Evolutionary conservation across 768 basidiomycete species (phyloP).

Genomic region (Naematelia encephala): DNA sequence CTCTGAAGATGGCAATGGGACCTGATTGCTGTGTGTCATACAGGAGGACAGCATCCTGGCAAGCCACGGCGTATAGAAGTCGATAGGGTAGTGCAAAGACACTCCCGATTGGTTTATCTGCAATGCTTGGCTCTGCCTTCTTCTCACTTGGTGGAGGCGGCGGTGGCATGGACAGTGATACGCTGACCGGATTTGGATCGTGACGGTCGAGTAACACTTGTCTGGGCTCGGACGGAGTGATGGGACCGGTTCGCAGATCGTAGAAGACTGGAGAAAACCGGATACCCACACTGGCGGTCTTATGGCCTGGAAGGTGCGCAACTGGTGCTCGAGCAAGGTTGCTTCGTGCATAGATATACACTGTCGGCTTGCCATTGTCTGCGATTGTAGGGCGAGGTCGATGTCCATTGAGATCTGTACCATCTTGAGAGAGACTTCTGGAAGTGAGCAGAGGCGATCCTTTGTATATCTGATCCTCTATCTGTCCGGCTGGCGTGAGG

Average conservation of each 20-base stretch:
- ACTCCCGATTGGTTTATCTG: slow-evolving; percentile 53
- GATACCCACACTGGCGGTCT: slow-evolving; percentile 91
- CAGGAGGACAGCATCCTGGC: slow-evolving; percentile 90
- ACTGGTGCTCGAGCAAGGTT: slow-evolving; percentile 91
- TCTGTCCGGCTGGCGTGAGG: slow-evolving; percentile 93
- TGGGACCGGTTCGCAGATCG: slow-evolving; percentile 66
- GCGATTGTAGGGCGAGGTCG: slow-evolving; percentile 1
- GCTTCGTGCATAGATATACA: slow-evolving; percentile 92
- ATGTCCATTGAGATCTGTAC: background rate
- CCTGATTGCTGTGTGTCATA: slow-evolving; percentile 96
- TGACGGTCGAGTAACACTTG: slow-evolving; percentile 60
- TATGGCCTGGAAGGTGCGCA: slow-evolving; percentile 92
- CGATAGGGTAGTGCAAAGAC: slow-evolving; percentile 88
- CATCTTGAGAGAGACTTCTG: slow-evolving; percentile 15
- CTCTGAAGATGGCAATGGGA: slow-evolving; percentile 85
- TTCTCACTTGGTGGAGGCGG: slow-evolving; percentile 62
- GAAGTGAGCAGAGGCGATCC: slow-evolving; percentile 36
- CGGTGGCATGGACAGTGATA: slow-evolving; percentile 57
- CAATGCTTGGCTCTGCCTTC: slow-evolving; percentile 15
- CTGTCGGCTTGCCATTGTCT: slow-evolving; percentile 58
- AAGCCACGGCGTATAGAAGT: slow-evolving; percentile 91
- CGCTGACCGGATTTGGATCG: slow-evolving; percentile 47
- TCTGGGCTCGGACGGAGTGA: slow-evolving; percentile 53
- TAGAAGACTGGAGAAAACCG: slow-evolving; percentile 90
- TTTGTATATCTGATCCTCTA: slow-evolving; percentile 77